Conservation (phyloP, 2,329 filamentous ascomycete genomes). For the Dactylellina sp. region DNA sequence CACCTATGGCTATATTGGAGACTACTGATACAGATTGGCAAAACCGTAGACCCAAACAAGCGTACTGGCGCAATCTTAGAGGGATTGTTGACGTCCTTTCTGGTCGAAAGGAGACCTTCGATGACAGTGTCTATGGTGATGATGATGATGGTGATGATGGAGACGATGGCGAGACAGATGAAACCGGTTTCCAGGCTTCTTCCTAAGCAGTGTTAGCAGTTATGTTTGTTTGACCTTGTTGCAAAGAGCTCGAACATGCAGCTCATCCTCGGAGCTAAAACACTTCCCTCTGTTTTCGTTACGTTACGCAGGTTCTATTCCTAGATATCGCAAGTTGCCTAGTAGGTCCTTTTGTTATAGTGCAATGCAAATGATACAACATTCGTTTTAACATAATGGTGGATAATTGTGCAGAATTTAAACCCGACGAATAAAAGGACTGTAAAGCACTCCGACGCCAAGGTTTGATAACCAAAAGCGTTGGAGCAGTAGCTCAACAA, state of each 20-base stretch:
- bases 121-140: slow-evolving; percentile 64
- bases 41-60: slow-evolving; percentile 82
- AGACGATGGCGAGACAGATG: slow-evolving; percentile 77
- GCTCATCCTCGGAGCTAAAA: not conserved
- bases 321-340: too few species aligned
- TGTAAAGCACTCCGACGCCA: too few species aligned
- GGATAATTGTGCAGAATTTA: too few species aligned
- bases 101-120: slow-evolving; percentile 68
- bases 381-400: too few species aligned
- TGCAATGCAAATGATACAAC: too few species aligned
- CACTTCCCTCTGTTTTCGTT: too few species aligned
- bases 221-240: not conserved
- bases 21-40: slow-evolving; percentile 90
- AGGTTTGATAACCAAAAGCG: too few species aligned
- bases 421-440: too few species aligned
- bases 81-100: slow-evolving; percentile 85
- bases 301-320: too few species aligned
- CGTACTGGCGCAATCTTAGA: slow-evolving; percentile 87
- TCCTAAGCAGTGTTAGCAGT: not conserved
- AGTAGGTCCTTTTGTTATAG: too few species aligned
- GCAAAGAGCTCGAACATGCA: not conserved
- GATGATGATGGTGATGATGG: slow-evolving; percentile 67
- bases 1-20: slow-evolving; percentile 82
- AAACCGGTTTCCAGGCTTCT: slow-evolving; percentile 64
- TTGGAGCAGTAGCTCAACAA: too few species aligned